Evolutionary conservation across 2,329 filamentous ascomycete species (phyloP).

Genomic region (Coleophoma eucalyptorum): DNA sequence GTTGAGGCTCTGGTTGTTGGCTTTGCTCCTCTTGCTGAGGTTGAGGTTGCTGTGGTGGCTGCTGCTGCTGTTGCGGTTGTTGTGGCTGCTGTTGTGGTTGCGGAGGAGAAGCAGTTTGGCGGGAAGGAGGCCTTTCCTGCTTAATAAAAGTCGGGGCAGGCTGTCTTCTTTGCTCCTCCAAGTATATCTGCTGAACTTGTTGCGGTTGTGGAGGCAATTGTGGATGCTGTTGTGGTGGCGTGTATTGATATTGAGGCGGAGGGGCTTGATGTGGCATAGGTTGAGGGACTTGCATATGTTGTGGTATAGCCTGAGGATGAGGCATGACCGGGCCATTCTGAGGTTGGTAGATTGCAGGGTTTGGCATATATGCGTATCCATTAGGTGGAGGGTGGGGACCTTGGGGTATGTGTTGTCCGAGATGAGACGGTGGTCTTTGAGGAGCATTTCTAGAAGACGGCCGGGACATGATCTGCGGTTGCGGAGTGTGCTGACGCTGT

Average conservation of each 20-base stretch:
- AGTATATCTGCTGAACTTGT: conserved; percentile 61
- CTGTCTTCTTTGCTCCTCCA: conserved; percentile 72
- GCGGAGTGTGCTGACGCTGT: conserved; percentile 71
- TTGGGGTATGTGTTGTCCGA: conserved; percentile 60
- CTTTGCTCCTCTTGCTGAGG: conserved; percentile 34
- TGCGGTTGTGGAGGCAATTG: conserved; percentile 32
- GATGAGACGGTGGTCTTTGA: conserved; percentile 69
- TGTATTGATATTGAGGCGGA: conserved; percentile 19
- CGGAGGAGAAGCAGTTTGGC: conserved; percentile 45
- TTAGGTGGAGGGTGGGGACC: conserved; percentile 60
- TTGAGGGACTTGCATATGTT: conserved; percentile 26
- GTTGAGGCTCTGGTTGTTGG: conserved; percentile 47
- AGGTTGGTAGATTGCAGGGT: conserved; percentile 80
- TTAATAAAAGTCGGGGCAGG: conserved; percentile 70
- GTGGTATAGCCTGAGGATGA: conserved; percentile 14
- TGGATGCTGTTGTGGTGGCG: conserved; percentile 24
- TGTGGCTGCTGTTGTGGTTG: conserved; percentile 45
- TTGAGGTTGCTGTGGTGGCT: conserved; percentile 33
- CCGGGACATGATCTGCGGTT: conserved; percentile 71
- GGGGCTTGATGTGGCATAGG: conserved; percentile 45
- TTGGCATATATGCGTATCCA: conserved; percentile 80
- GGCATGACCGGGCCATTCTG: conserved; percentile 33
- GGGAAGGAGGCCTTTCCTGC: conserved; percentile 49
- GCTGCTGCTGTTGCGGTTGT: conserved; percentile 42
- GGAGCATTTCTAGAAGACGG: conserved; percentile 78